Evolutionary conservation across 257 asterid species (phyloP).

Genomic region (Nicotiana obtusifolia): DNA sequence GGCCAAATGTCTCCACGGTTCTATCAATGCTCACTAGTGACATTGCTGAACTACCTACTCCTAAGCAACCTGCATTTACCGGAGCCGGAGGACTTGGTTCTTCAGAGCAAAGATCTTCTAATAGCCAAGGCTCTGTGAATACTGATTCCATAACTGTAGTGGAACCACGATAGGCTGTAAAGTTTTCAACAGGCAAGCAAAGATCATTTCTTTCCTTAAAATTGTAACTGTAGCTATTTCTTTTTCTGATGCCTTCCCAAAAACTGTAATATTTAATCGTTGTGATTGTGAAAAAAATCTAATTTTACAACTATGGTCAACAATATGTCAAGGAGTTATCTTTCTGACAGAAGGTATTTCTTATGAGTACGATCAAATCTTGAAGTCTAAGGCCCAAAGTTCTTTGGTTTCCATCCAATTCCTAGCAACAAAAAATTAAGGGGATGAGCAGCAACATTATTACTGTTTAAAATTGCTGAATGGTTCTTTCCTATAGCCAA

Average conservation of each 20-base stretch:
- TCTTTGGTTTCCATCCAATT: background rate
- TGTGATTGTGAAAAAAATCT: background rate
- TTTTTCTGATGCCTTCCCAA: background rate
- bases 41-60: slow-evolving; percentile 36
- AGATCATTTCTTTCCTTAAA: background rate
- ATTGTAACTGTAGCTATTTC: background rate
- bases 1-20: slow-evolving; percentile 42
- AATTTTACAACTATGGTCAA: background rate
- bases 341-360: background rate
- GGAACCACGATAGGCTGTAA: slow-evolving; percentile 31
- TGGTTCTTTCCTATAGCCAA: background rate
- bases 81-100: slow-evolving; percentile 8
- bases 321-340: background rate
- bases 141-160: slow-evolving; percentile 27
- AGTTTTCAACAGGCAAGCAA: background rate
- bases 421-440: background rate
- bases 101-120: slow-evolving; percentile 16
- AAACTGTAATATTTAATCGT: background rate
- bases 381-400: background rate
- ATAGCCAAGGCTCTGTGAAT: slow-evolving; percentile 29
- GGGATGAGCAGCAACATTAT: background rate
- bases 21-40: slow-evolving; percentile 53
- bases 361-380: background rate
- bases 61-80: slow-evolving; percentile 31
- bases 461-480: background rate